Evolutionary conservation across 768 basidiomycete genomes (phyloP).

Genomic region (Amylocystis lapponica): DNA sequence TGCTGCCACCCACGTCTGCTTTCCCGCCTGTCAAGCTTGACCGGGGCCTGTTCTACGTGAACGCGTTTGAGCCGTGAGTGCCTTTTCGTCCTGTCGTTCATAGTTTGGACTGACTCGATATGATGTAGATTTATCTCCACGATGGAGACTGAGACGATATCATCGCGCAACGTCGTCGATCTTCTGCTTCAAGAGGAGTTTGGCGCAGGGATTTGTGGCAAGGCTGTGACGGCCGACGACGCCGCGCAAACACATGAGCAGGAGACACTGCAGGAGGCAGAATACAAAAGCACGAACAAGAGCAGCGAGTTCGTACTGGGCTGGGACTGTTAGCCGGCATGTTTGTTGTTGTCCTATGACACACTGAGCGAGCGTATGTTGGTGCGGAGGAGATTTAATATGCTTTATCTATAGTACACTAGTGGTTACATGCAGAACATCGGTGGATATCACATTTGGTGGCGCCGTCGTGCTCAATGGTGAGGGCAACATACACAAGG

Average conservation of each 20-base stretch:
- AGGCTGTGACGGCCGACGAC: conserved; percentile 18
- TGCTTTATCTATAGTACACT: too few species aligned
- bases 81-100: conserved; percentile 2
- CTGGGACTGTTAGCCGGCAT: conserved; percentile 57
- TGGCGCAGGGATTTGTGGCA: conserved; percentile 61
- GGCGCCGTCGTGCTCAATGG: too few species aligned
- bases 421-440: too few species aligned
- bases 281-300: not conserved
- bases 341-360: not conserved
- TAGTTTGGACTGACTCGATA: conserved; percentile 5
- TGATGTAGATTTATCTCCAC: conserved; percentile 70
- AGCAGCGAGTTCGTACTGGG: conserved; percentile 52
- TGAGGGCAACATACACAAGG: too few species aligned
- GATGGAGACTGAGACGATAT: conserved; percentile 91
- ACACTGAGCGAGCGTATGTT: too few species aligned
- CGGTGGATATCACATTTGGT: too few species aligned
- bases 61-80: conserved; percentile 84
- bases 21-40: conserved; percentile 81
- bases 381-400: too few species aligned
- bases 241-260: too few species aligned
- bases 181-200: conserved; percentile 72
- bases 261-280: conserved; percentile 4
- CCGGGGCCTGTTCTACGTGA: conserved; percentile 83
- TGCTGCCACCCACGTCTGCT: conserved; percentile 53
- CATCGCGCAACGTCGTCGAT: conserved; percentile 80